Conservation (phyloP, 345 rosid species). For the Gossypium stocksii region DNA sequence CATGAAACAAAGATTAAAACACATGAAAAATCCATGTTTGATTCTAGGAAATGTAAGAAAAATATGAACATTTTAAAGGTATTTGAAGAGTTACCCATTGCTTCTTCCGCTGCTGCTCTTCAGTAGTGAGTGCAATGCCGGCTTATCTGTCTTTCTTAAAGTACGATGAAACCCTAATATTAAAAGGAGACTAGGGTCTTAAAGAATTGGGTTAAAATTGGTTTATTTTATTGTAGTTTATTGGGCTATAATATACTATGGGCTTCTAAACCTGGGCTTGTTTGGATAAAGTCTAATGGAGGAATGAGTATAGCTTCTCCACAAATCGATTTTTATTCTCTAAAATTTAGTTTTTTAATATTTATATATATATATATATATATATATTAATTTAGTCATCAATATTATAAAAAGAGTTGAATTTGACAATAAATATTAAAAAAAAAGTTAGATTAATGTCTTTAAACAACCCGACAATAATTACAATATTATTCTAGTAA, state of each 20-base stretch:
- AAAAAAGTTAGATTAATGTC: too few species aligned
- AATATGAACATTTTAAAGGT: background rate
- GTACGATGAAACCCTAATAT: conserved; percentile 6
- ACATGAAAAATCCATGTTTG: background rate
- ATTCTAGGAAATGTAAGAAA: background rate
- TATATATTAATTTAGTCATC: too few species aligned
- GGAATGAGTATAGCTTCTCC: background rate
- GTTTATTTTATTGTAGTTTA: background rate
- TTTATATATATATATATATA: too few species aligned
- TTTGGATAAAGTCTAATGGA: background rate
- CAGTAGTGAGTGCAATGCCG: background rate
- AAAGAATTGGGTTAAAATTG: background rate
- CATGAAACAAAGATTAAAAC: background rate
- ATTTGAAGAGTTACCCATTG: conserved; percentile 8
- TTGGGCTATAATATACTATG: background rate
- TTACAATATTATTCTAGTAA: too few species aligned
- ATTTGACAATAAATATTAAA: too few species aligned
- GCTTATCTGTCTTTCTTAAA: background rate
- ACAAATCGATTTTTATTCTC: too few species aligned
- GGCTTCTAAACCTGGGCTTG: background rate
- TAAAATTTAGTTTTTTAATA: too few species aligned
- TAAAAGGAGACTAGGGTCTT: background rate
- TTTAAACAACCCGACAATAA: too few species aligned
- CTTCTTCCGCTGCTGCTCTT: conserved; percentile 5
- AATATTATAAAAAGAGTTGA: too few species aligned